Percentiles rank a stretch among this genome's conserved stretches.
Conservation (phyloP, 106 monocot species). For the Dendrobium chrysotoxum region DNA sequence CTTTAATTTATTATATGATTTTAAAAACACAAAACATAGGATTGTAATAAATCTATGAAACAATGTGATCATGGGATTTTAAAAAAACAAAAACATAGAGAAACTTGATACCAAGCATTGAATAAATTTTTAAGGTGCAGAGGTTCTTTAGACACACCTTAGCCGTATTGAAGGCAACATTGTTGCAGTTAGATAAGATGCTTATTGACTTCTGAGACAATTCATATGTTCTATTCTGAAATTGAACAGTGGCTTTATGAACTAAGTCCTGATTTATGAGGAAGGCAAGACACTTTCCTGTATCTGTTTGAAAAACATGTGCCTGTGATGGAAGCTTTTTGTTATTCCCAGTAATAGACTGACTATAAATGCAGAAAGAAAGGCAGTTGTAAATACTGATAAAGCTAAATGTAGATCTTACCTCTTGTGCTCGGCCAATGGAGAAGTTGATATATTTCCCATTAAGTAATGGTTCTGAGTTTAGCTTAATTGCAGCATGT, state of each 20-base stretch:
- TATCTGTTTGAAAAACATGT: conserved; percentile 49
- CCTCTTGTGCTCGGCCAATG: conserved; percentile 56
- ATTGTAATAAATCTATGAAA: neutral
- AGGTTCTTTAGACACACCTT: conserved; percentile 22
- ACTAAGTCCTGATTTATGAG: conserved; percentile 48
- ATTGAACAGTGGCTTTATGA: conserved; percentile 24
- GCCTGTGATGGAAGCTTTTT: conserved; percentile 29
- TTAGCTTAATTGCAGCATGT: conserved; percentile 54
- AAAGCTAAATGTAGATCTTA: conserved; percentile 17
- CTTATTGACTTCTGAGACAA: conserved; percentile 62
- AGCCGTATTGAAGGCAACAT: conserved; percentile 62
- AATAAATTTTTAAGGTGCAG: neutral
- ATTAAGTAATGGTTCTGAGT: conserved; percentile 43
- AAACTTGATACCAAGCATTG: too few relatives aligned
- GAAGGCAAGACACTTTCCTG: conserved; percentile 65
- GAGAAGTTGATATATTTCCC: conserved; percentile 41
- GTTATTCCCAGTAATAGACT: neutral
- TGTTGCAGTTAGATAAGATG: conserved; percentile 60
- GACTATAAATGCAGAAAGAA: neutral
- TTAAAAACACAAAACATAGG: neutral
- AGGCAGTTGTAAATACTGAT: neutral
- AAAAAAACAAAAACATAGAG: too few relatives aligned
- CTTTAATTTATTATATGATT: neutral
- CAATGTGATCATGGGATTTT: neutral
- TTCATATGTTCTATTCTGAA: conserved; percentile 34